Evolutionary conservation across 768 basidiomycete genomes (phyloP).

Genomic region (Russula compacta): DNA sequence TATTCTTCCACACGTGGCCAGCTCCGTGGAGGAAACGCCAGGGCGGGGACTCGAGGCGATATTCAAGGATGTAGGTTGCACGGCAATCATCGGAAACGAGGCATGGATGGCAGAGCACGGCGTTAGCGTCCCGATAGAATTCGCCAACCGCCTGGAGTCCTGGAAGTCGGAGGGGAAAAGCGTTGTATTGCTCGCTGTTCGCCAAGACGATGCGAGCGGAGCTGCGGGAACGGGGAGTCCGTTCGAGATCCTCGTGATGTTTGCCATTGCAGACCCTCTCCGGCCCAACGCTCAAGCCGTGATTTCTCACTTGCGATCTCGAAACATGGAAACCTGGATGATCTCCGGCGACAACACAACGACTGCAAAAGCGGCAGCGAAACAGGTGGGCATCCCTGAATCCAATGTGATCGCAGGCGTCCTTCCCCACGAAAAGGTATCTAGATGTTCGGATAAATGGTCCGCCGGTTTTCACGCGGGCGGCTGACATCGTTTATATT

Average conservation of each 20-base stretch:
- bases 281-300: conserved; percentile 50
- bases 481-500: not conserved
- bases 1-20: conserved; percentile 24
- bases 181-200: conserved; percentile 50
- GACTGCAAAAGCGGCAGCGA: conserved; percentile 67
- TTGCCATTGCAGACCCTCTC: conserved; percentile 58
- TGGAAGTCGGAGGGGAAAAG: conserved; percentile 68
- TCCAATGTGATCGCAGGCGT: conserved; percentile 73
- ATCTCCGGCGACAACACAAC: conserved; percentile 68
- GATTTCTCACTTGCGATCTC: conserved; percentile 41
- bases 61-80: conserved; percentile 33
- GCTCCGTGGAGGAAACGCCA: conserved; percentile 47
- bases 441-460: conserved; percentile 1
- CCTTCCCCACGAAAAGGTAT: conserved; percentile 71
- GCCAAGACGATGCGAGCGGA: not conserved
- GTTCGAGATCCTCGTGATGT: conserved; percentile 38
- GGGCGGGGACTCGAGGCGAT: conserved; percentile 54
- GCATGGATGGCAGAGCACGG: conserved; percentile 49
- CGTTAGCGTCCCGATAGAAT: conserved; percentile 27
- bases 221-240: not conserved
- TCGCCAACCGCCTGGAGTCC: conserved; percentile 28
- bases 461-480: conserved; percentile 8
- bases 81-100: conserved; percentile 62
- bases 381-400: conserved; percentile 52
- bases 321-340: conserved; percentile 63